Evolutionary conservation across 129 eudicot genomes (phyloP), one percentile per base, ranked within the genome.

Genomic region (Lonicera japonica): DNA sequence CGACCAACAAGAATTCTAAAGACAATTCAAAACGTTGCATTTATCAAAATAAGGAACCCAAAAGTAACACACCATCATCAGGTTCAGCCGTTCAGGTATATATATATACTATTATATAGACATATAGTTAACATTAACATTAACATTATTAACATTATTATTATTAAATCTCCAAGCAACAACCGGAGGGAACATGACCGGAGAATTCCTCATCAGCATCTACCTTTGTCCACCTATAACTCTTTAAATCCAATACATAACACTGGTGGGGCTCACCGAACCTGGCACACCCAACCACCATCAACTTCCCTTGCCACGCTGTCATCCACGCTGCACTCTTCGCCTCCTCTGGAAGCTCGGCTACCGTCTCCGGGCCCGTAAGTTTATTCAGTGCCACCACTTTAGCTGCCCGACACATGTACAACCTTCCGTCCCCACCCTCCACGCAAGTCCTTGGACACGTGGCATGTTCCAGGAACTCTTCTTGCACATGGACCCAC

Each of bases 101-200:
- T n/a, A n/a, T n/a, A n/a, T n/a, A 38, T 38, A 38, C 16, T 3
- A 43, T 43, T 43, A 14, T 4, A 43, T 43, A 8, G 50, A 10
- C 14, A 14, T 43, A 43, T 43, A 3, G 16, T 38, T 4, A 4
- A 38, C 5, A 38, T 38, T 38, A 38, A 4, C 10, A 38, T 38
- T 38, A 38, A 4, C 10, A 38, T 38, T 38, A 38, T 38, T 38
- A 43, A 8, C 16, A 43, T 4, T 4, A 43, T 43, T 43, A 43
- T 43, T 38, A 38, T 38, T 57, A 87, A 54, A 88, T 51, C 59
- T 88, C 86, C 22, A 88, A 51, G 53, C 81, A 75, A 16, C 95
- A 87, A 47, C 95, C 87, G 1, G 90, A 80, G 61, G 85, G 98
- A 56, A 91, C 96, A 63, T 82, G 86, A 36, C 98, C 91, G 22